Evolutionary conservation across 345 rosid species (phyloP).

Genomic region (Aquilaria malaccensis): DNA sequence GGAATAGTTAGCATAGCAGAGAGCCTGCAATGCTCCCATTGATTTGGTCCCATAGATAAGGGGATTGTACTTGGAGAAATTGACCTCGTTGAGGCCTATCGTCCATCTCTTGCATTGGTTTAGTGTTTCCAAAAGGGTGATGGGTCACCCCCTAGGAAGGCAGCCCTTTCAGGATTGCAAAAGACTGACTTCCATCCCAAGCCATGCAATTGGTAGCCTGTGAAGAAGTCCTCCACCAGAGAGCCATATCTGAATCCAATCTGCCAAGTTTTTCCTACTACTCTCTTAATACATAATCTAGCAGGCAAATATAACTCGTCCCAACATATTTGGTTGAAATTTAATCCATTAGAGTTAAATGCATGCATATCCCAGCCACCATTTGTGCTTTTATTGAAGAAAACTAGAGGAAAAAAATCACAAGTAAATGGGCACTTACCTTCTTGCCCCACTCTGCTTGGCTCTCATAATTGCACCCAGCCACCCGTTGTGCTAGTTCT

Average conservation of each 20-base stretch:
- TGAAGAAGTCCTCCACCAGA: constrained; percentile 59
- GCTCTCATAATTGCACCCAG: constrained; percentile 44
- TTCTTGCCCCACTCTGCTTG: constrained; percentile 55
- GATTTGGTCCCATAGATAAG: constrained; percentile 34
- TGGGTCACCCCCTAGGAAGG: constrained; percentile 63
- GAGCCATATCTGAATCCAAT: constrained; percentile 67
- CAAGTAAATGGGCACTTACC: constrained; percentile 24
- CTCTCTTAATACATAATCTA: neutral
- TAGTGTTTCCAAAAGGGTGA: constrained; percentile 31
- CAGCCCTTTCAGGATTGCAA: constrained; percentile 49
- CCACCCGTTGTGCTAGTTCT: constrained; percentile 44
- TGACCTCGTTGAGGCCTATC: constrained; percentile 48
- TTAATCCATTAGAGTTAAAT: neutral
- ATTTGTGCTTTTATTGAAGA: no score
- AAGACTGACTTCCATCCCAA: constrained; percentile 64
- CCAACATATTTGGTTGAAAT: neutral
- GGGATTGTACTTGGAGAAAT: constrained; percentile 32
- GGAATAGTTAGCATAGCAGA: constrained; percentile 32
- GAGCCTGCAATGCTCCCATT: constrained; percentile 31
- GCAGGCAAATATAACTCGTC: neutral
- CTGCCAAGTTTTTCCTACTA: constrained; percentile 18
- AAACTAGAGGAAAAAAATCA: no score
- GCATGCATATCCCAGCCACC: no score
- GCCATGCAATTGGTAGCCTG: constrained; percentile 48
- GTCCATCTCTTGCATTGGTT: constrained; percentile 65